Evolutionary conservation across 306 rosid species (phyloP).

Genomic region (Prosopis cineraria): DNA sequence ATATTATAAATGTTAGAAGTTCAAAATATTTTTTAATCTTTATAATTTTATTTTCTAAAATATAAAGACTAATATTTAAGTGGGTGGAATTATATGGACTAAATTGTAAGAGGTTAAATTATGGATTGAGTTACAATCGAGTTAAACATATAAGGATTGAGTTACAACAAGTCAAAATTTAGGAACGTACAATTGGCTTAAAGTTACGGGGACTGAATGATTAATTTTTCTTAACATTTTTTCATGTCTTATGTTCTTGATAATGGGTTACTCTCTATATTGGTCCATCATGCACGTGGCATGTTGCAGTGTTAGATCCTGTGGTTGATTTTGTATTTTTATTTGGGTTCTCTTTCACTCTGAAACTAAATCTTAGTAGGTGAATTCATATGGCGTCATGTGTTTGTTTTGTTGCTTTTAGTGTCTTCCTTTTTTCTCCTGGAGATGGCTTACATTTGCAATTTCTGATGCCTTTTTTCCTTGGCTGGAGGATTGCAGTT

Average conservation of each 20-base stretch:
- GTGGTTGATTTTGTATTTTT: background rate
- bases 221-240: background rate
- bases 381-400: constrained; percentile 2
- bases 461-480: constrained; percentile 42
- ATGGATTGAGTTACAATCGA: no score
- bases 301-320: constrained; percentile 14
- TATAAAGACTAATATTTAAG: no score
- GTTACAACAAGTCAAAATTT: no score
- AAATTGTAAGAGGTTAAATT: no score
- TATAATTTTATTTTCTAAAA: no score
- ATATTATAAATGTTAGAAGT: no score
- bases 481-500: constrained; percentile 60
- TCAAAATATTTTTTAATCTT: no score
- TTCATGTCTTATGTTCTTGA: constrained; percentile 2
- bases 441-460: constrained; percentile 26
- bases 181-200: no score
- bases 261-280: background rate
- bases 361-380: constrained; percentile 16
- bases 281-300: constrained; percentile 4
- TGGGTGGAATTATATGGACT: no score
- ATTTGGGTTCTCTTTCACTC: constrained; percentile 26
- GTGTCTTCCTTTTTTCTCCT: background rate
- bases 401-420: constrained; percentile 10
- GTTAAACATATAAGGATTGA: no score
- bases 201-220: no score